Base-by-base conservation (phyloP, 2,329 filamentous ascomycete genomes). In the Pseudovirgaria hyperparasitica region DNA sequence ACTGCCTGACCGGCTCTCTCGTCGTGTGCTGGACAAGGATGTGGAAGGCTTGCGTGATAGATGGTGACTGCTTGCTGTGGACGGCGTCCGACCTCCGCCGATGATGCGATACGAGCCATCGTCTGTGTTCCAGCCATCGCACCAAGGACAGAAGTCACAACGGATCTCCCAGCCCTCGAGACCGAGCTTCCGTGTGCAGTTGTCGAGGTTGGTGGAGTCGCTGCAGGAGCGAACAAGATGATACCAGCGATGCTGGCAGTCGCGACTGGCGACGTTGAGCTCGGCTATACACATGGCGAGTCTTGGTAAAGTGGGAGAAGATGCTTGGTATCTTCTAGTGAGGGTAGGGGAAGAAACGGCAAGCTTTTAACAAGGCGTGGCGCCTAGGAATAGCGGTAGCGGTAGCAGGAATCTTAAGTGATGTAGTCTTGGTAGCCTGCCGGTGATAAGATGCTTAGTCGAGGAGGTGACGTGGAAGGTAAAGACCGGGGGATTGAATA, bases 161-260 rank as follows among this genome's bases (percentile, higher is more conserved):
- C 60, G 58, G 35, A 52, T 58, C 42, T 65, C 62, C 62, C 62
- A 65, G 27, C 62, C 62, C 35, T 58, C 51, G 26, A 65, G 50
- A 21, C 49, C 50, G 19, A 65, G 49, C 39, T 55, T 58, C 33
- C 49, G 46, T 4, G 50, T 40, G 40, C 62, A 65, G 43, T 62
- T 63, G 40, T 55, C 41, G 28, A 65, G 57, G 37, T 64, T 58
- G 40, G 47, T 52, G 25, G 48, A 47, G 2, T 55, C 49, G 16
- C 43, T 44, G 48, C 62, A 65, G 23, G 58, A 43, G 19, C 52
- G 49, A 18, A 57, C 45, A 16, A 65, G 54, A 32, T 60, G 54
- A 46, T 63, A 64, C 61, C 61, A 65, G 33, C 62, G 55, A 36
- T 65, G 62, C 29, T 51, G 46, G 52, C 62, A 65, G 22, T 55